Evolutionary conservation across 2,329 filamentous ascomycete genomes (phyloP).

Genomic region (Drechslerella dactyloides): DNA sequence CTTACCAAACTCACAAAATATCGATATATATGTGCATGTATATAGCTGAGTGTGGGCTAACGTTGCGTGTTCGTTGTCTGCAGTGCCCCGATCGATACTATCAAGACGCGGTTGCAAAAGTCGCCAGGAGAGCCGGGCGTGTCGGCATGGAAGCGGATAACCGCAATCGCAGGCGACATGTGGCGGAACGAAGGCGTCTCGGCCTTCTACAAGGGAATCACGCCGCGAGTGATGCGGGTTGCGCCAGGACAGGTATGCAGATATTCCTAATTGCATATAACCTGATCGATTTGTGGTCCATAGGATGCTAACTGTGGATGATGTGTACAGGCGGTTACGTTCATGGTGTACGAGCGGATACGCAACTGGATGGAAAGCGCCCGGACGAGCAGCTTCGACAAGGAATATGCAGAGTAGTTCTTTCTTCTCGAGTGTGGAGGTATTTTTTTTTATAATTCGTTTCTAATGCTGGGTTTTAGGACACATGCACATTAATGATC

Average conservation of each 20-base stretch:
- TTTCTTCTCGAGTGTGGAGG: constrained; percentile 15
- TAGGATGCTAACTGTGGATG: constrained; percentile 18
- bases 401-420: constrained; percentile 59
- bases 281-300: no score
- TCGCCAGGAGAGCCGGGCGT: constrained; percentile 81
- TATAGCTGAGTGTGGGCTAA: no score
- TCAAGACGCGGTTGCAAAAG: constrained; percentile 95
- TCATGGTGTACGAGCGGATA: constrained; percentile 62
- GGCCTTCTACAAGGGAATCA: constrained; percentile 99
- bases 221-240: constrained; percentile 94
- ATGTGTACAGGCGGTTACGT: constrained; percentile 64
- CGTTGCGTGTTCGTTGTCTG: neutral
- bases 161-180: constrained; percentile 79
- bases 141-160: constrained; percentile 79
- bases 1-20: neutral
- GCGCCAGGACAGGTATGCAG: constrained; percentile 79
- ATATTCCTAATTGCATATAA: no score
- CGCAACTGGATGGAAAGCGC: constrained; percentile 58
- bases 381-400: constrained; percentile 60
- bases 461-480: constrained; percentile 2
- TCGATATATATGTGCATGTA: no score
- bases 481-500: constrained; percentile 2
- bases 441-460: constrained; percentile 3
- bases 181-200: constrained; percentile 91
- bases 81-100: constrained; percentile 94